Percentiles rank a stretch among this genome's conserved stretches.
Evolutionary conservation across 257 asterid genomes (phyloP).

Genomic region (Jasminum sambac): DNA sequence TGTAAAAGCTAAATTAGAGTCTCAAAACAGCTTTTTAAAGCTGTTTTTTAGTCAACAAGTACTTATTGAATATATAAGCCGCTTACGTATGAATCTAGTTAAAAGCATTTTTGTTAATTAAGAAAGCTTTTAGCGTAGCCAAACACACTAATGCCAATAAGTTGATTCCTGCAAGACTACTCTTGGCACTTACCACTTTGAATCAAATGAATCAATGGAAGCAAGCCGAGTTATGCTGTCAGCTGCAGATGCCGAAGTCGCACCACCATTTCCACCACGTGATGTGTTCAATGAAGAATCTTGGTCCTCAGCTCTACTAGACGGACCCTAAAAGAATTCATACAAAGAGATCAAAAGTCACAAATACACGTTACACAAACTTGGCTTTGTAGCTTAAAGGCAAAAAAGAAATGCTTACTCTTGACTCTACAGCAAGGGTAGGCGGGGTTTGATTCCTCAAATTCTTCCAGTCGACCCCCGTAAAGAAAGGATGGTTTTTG

Average conservation of each 20-base stretch:
- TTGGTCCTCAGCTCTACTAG: conserved; percentile 55
- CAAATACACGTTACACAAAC: background rate
- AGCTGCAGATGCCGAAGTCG: conserved; percentile 57
- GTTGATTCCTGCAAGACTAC: background rate
- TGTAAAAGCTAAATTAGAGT: too few relatives aligned
- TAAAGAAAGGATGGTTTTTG: conserved; percentile 79
- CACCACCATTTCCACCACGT: conserved; percentile 57
- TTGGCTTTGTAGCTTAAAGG: background rate
- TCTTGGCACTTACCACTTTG: conserved; percentile 66
- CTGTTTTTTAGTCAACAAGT: too few relatives aligned
- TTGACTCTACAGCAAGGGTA: conserved; percentile 61
- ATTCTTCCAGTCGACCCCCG: conserved; percentile 73
- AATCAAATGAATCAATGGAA: conserved; percentile 93
- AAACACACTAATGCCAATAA: background rate
- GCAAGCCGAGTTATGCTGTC: conserved; percentile 93
- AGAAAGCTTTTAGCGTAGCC: too few relatives aligned
- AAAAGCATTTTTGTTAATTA: too few relatives aligned
- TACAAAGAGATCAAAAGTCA: conserved; percentile 17
- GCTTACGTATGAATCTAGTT: too few relatives aligned
- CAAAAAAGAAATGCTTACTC: conserved; percentile 41
- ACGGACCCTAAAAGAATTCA: conserved; percentile 39
- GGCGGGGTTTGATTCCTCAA: conserved; percentile 78
- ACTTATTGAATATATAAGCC: too few relatives aligned
- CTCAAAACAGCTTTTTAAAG: too few relatives aligned
- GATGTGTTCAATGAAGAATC: conserved; percentile 82